These are phyloP conservation scores for Exophiala bonariae DNA, from an alignment of 2,329 filamentous ascomycete species.

Conservation along the genomic window DNA sequence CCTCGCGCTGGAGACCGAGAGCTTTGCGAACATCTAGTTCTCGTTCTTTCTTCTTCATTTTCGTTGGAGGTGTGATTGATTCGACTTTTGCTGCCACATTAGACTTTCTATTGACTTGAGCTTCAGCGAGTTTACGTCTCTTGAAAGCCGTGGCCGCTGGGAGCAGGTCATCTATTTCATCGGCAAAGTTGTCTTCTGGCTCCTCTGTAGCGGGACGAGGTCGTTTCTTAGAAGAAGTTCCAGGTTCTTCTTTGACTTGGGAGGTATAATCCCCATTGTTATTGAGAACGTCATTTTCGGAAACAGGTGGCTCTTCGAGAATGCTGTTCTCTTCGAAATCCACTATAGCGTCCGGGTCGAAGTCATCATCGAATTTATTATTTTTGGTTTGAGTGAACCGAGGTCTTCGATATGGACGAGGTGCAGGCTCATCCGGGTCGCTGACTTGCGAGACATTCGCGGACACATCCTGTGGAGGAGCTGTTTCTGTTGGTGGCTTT, in stretches of 20 bases:
- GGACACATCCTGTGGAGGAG: constrained; percentile 3
- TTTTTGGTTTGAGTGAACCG: constrained; percentile 38
- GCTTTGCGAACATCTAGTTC: constrained; percentile 70
- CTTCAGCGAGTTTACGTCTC: constrained; percentile 64
- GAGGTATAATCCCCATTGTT: constrained; percentile 5
- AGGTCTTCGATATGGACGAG: constrained; percentile 35
- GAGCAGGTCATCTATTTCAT: constrained; percentile 71
- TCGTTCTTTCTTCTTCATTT: constrained; percentile 45
- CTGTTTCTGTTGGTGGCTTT: constrained; percentile 2
- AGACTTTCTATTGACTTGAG: constrained; percentile 44
- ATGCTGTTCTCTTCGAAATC: constrained; percentile 13
- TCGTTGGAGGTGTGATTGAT: constrained; percentile 31
- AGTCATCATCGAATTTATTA: constrained; percentile 72
- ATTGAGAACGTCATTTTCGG: constrained; percentile 3
- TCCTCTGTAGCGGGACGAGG: constrained; percentile 31
- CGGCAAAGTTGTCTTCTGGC: constrained; percentile 36
- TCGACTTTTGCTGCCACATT: constrained; percentile 9
- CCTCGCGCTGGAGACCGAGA: constrained; percentile 55
- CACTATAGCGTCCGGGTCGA: constrained; percentile 38
- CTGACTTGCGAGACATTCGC: constrained; percentile 12
- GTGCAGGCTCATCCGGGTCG: constrained; percentile 19
- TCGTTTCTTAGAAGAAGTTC: constrained; percentile 28
- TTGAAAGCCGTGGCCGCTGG: constrained; percentile 78
- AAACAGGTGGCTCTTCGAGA: constrained; percentile 3
- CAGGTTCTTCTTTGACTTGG: constrained; percentile 27